Percentiles rank a stretch among this genome's conserved stretches.
These are phyloP conservation scores for Exophiala xenobiotica DNA, from an alignment of 2,329 filamentous ascomycete genomes.

Conservation along the genomic window DNA sequence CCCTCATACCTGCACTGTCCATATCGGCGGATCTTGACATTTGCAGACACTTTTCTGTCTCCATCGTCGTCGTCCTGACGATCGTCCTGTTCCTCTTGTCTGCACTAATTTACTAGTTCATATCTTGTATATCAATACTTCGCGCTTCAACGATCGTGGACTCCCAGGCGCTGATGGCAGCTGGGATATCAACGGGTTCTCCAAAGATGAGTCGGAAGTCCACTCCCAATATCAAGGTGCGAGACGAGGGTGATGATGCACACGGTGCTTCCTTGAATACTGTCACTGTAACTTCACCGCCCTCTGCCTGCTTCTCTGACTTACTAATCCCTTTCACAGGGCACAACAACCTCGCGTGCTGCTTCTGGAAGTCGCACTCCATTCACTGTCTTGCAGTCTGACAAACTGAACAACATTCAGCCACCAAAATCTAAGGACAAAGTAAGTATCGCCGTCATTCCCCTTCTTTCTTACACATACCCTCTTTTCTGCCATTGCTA, in stretches of 20 bases:
- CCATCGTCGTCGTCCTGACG: conserved; percentile 12
- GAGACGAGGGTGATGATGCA: conserved; percentile 22
- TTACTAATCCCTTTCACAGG: conserved; percentile 36
- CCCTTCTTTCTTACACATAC: neutral
- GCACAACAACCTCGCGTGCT: conserved; percentile 16
- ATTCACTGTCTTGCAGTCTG: conserved; percentile 18
- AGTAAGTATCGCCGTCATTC: conserved; percentile 6
- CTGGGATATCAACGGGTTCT: conserved; percentile 24
- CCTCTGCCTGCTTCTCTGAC: conserved; percentile 6
- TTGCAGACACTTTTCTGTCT: conserved; percentile 16
- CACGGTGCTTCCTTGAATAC: conserved; percentile 10
- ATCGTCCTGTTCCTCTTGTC: conserved; percentile 9
- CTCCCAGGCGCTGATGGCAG: conserved; percentile 17
- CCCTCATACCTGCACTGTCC: conserved; percentile 19
- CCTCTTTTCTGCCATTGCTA: conserved; percentile 1
- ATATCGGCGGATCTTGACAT: conserved; percentile 21
- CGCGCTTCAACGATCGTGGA: neutral
- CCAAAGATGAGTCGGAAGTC: conserved; percentile 27
- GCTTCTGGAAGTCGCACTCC: conserved; percentile 10
- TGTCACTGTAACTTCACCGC: conserved; percentile 13
- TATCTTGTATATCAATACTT: conserved; percentile 22
- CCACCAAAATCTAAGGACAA: conserved; percentile 22
- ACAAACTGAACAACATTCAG: conserved; percentile 23
- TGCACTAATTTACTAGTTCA: conserved; percentile 19
- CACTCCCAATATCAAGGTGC: conserved; percentile 27